Evolutionary conservation across 768 basidiomycete genomes (phyloP).

Genomic region (Phaffia australis): DNA sequence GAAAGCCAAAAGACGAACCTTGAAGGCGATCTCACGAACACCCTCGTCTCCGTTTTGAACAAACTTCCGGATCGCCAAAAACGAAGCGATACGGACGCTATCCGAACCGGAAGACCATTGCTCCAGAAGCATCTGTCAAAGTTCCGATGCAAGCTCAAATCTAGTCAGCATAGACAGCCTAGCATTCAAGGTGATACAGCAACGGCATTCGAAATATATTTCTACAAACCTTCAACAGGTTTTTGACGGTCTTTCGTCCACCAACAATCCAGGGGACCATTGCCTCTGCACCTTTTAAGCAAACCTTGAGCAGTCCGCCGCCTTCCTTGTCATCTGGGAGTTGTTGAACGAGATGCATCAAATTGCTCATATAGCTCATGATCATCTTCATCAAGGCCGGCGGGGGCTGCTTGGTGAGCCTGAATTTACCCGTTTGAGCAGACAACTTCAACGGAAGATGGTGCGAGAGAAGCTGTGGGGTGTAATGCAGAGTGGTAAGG

Average conservation of each 20-base stretch:
- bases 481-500: slow-evolving; percentile 73
- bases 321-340: slow-evolving; percentile 44
- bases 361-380: slow-evolving; percentile 78
- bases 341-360: slow-evolving; percentile 66
- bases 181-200: too few species aligned
- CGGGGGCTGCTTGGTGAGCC: slow-evolving; percentile 65
- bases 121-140: slow-evolving; percentile 59
- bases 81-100: slow-evolving; percentile 68
- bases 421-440: slow-evolving; percentile 69
- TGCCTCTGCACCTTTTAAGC: slow-evolving; percentile 74
- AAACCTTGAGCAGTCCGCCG: slow-evolving; percentile 44
- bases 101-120: slow-evolving; percentile 75
- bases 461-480: slow-evolving; percentile 74
- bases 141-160: too few species aligned
- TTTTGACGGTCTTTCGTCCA: slow-evolving; percentile 71
- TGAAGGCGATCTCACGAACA: slow-evolving; percentile 72
- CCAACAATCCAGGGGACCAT: slow-evolving; percentile 76
- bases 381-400: slow-evolving; percentile 81
- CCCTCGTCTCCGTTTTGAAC: slow-evolving; percentile 66
- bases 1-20: slow-evolving; percentile 45
- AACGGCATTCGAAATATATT: too few species aligned
- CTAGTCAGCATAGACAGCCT: too few species aligned
- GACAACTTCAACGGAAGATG: slow-evolving; percentile 76
- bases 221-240: slow-evolving; percentile 72
- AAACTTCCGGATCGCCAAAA: slow-evolving; percentile 70